Evolutionary conservation across 768 basidiomycete genomes (phyloP), one percentile per base, ranked within the genome.

Genomic region (Rhizopogon vesiculosus): DNA sequence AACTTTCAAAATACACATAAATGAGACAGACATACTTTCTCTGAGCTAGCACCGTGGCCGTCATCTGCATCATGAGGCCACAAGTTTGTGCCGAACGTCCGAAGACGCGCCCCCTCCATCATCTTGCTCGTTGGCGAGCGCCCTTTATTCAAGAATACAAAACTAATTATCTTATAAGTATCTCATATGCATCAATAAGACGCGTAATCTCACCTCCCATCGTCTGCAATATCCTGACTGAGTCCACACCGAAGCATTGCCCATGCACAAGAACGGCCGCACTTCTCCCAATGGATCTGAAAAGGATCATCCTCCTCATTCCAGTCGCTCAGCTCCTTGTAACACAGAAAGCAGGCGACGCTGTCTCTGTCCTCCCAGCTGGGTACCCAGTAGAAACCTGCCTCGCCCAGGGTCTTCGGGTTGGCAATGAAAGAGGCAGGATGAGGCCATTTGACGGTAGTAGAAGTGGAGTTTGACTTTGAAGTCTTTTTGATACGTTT

Each of bases 341-440:
- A 78, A 73, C 95, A 98, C 60, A 87, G 73, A 68, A 87, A 97
- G 69, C 95, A 98, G 4, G 80, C 77, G 19, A 89, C 93, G 62
- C 82, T 86, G 70, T 94, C 91, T 15, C 74, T 75, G 57, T 87
- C 84, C 22, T 84, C 81, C 56, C 75, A 73, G 59, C 80, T 82
- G 0, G 91, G 91, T 59, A 77, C 77, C 71, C 79, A 94, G 76
- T 83, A 95, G 74, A 96, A 98, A 8, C 95, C 95, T 2, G 95
- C 95, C 60, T 88, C 84, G 2, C 95, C 88, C 15, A 98, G 82
- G 3, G 81, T 77, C 52, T 78, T 71, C 1, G 94, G 86, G 50
- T 82, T 93, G 45, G 94, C 87, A 50, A 73, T 71, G 67, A 83
- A 90, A 16, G 73, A 62, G 0, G 69, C 42, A 0, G 88, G 80